Evolutionary conservation across 208 protist species (phyloP).

Genomic region (Strigomonas culicis): DNA sequence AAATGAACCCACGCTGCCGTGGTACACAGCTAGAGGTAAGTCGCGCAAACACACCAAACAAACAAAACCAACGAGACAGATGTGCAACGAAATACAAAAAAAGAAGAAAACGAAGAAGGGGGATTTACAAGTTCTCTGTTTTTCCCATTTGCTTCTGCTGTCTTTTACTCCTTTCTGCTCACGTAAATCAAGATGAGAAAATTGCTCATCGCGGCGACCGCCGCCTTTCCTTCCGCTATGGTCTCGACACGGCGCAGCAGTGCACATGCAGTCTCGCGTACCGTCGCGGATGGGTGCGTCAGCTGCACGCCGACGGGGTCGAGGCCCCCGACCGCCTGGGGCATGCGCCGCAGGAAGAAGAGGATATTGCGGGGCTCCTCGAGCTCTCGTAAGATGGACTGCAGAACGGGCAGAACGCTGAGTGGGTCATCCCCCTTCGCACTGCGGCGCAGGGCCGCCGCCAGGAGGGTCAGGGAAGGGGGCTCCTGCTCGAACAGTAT

Average conservation of each 20-base stretch:
- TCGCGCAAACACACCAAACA: background rate
- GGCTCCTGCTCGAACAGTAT: slow-evolving; percentile 38
- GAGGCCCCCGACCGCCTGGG: slow-evolving; percentile 53
- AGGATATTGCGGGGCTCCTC: slow-evolving; percentile 31
- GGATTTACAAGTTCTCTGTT: background rate
- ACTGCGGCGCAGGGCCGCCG: slow-evolving; percentile 50
- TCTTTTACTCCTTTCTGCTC: slow-evolving; percentile 12
- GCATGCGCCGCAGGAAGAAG: slow-evolving; percentile 64
- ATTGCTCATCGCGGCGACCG: slow-evolving; percentile 61
- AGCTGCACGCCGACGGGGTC: slow-evolving; percentile 64
- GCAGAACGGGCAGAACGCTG: slow-evolving; percentile 35
- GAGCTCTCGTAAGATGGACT: slow-evolving; percentile 35
- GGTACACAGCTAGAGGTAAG: background rate
- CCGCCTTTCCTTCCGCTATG: slow-evolving; percentile 41
- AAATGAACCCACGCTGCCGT: background rate
- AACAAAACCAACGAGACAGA: background rate
- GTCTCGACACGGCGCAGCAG: slow-evolving; percentile 46
- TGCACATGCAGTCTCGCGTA: slow-evolving; percentile 29
- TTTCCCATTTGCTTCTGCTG: background rate
- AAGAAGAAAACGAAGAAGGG: slow-evolving; percentile 6
- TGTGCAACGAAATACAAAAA: background rate
- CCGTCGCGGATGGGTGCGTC: slow-evolving; percentile 34
- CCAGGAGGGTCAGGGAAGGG: slow-evolving; percentile 31
- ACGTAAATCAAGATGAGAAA: slow-evolving; percentile 69
- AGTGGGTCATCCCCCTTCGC: slow-evolving; percentile 21